A percentile compares a stretch with the other conserved stretches of the same genome.
phyloP scores from a whole-genome alignment of 2,329 filamentous ascomycete genomes.

The Alternaria panax region DNA sequence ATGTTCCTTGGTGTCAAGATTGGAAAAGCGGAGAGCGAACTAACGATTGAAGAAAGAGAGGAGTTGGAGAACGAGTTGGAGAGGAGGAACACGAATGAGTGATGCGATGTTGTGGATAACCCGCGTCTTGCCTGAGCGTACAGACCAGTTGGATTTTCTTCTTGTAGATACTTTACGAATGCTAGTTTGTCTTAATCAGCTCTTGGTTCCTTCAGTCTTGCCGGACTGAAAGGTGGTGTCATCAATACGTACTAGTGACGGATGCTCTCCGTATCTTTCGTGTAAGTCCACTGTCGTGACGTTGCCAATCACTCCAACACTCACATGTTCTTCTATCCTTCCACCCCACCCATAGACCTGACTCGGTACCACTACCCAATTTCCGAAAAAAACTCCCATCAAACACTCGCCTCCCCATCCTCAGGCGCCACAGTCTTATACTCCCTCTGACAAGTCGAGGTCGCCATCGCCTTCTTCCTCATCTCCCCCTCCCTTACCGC shows the following conservation, averaged over 20 bases:
- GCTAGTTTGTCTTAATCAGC: neutral
- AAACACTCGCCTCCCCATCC: neutral
- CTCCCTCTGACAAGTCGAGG: neutral
- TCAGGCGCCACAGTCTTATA: neutral
- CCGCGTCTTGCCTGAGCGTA: neutral
- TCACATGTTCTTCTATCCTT: no score
- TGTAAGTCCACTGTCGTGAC: no score
- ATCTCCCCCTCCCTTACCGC: slow-evolving; percentile 11
- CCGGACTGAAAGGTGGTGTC: neutral
- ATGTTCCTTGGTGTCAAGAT: slow-evolving; percentile 50
- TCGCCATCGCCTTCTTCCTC: neutral
- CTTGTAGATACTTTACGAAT: neutral
- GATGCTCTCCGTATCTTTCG: no score
- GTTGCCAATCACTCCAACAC: no score
- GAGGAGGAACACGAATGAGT: slow-evolving; percentile 20
- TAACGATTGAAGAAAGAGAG: slow-evolving; percentile 43
- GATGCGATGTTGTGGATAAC: neutral
- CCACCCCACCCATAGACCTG: no score
- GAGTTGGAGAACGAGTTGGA: slow-evolving; percentile 43
- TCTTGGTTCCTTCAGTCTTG: neutral
- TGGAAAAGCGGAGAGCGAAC: slow-evolving; percentile 46
- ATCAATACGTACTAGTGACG: no score
- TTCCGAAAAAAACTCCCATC: no score
- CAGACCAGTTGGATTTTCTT: neutral
- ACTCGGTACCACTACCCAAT: no score